Evolutionary conservation across 805 yeast genomes (phyloP), one percentile per base, ranked within the genome.

Genomic region (Wickerhamomyces hampshirensis): DNA sequence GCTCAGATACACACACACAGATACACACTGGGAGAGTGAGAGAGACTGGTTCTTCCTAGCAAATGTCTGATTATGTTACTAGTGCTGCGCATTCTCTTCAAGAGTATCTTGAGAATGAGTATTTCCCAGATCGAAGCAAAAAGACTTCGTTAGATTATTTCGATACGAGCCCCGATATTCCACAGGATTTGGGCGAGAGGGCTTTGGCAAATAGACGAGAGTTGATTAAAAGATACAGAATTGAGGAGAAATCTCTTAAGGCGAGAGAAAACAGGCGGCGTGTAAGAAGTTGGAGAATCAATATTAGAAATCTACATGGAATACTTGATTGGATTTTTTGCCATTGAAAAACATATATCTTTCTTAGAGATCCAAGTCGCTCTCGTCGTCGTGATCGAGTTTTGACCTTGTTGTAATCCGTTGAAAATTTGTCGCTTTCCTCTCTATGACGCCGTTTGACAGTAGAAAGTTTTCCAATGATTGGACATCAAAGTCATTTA

Each of bases 381-480:
- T 65, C 27, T 67, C 71, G 12, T 60, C 60, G 17, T 51, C 58
- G n/a, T 51, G 50, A 13, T 48, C 50, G 17, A 30, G 15, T 15
- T 38, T 30, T 8, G 16, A 13, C 13, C 34, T 31, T 35, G 49
- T 31, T 32, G 38, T 32, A 39, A 47, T 11, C 44, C 51, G 23
- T 45, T 48, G 27, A 16, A 56, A 56, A 28, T 58, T 58, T 32
- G 53, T 52, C 5, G 71, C 63, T 29, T 51, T 60, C 28, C 63
- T 52, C 19, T 51, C 49, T 13, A 70, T 46, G 8, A 63, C 59
- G 0, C 57, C 66, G 21, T 50, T 47, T 4, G 46, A 35, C 15
- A 55, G 39, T n/a, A 71, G 42, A 15, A 62, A 51, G 3, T 44
- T 51, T 50, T 83, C 89, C 41, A 84, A 59, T 2, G 65, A 50